A percentile compares a stretch with the other conserved stretches of the same genome.
phyloP scores from a whole-genome alignment of 805 yeast species.

The Maudiozyma saulgeensis region DNA sequence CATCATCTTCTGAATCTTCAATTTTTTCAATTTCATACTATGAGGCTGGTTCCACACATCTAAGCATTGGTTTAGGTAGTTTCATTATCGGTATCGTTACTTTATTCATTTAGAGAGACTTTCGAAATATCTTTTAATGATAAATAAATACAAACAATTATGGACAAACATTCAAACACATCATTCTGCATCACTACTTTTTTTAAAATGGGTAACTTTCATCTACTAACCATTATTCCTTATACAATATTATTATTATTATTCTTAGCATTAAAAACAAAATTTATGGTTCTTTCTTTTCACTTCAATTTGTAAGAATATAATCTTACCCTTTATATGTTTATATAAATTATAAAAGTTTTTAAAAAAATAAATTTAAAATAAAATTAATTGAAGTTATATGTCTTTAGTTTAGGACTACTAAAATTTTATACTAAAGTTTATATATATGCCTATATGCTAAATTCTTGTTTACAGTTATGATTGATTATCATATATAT shows the following conservation, averaged over 20 bases:
- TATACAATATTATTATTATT: neutral
- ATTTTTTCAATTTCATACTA: constrained; percentile 3
- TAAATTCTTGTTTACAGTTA: neutral
- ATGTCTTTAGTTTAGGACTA: neutral
- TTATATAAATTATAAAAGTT: neutral
- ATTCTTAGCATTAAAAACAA: neutral
- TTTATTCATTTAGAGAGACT: neutral
- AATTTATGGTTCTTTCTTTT: neutral
- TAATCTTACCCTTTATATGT: neutral
- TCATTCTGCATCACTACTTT: neutral
- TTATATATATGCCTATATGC: neutral
- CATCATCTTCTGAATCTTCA: neutral
- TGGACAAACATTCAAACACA: neutral
- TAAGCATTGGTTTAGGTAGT: constrained; percentile 9
- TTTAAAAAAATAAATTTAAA: neutral
- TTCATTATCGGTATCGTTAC: constrained; percentile 8
- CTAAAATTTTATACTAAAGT: too few species aligned
- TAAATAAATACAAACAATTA: neutral
- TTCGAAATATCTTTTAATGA: neutral
- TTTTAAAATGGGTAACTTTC: neutral
- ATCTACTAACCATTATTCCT: neutral
- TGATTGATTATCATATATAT: constrained; percentile 2
- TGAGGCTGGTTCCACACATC: constrained; percentile 11
- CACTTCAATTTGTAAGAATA: neutral
- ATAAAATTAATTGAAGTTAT: neutral